Base-by-base conservation (phyloP, 495 filamentous ascomycete genomes). In the Penicillium coffeae region DNA sequence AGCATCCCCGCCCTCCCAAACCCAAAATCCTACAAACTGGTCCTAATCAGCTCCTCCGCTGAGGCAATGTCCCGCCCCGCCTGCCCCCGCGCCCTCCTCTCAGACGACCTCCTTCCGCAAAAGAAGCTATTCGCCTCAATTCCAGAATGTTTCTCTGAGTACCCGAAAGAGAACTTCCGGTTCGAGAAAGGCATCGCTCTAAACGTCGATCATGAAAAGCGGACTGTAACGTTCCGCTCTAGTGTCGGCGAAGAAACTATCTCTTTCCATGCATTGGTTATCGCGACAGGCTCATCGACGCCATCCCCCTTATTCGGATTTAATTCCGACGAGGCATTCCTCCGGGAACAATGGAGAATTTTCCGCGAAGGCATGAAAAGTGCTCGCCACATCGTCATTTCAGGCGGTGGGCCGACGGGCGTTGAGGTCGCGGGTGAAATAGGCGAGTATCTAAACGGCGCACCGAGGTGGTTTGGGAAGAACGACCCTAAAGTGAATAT, bases 351-450 rank as follows among this genome's bases (percentile, higher is more conserved):
- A 14, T 70, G 63, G 72, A 45, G 47, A 0, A 33, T 51, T 9
- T 71, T 79, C 56, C 73, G 72, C 1, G 42, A 58, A 16, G 63
- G 56, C 0, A 59, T 81, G 1, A 62, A 68, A 1, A 43, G 42
- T 0, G 71, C 72, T 2, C 71, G 71, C 33, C 58, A 43, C 8
- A 71, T 80, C 19, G 58, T 79, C 22, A 70, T 80, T 40, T 66
- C 62, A 21, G 70, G 71, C 13, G 72, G 68, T 6, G 70, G 71
- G 0, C 64, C 72, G 0, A 52, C 63, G 0, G 69, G 64, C 0
- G 47, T 76, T 14, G 78, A 81, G 47, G 71, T 65, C 1, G 77
- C 77, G 1, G 78, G 76, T n/a, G 78, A 80, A 49, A 61, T 80
- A 5, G 53, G 70, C 36, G 74, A 77, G 37, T 62, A 70, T 48